Evolutionary conservation across 2,329 filamentous ascomycete genomes (phyloP).

Genomic region (Nigrograna mackinnonii): DNA sequence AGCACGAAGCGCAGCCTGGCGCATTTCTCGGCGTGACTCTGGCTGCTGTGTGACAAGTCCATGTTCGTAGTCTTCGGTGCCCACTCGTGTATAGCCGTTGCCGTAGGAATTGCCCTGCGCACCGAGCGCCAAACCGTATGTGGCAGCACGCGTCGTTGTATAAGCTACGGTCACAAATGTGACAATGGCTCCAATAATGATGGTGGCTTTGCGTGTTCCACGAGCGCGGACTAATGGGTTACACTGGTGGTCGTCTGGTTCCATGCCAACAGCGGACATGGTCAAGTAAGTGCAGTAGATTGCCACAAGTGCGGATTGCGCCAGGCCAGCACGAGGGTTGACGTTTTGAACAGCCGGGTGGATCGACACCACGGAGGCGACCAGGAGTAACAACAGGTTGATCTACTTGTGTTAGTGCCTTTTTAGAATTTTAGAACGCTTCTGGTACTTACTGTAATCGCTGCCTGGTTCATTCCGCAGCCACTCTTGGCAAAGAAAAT

Average conservation of each 20-base stretch:
- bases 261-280: constrained; percentile 98
- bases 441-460: constrained; percentile 69
- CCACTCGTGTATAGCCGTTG: constrained; percentile 59
- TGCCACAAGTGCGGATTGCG: constrained; percentile 96
- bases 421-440: background rate
- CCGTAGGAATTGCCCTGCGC: constrained; percentile 59
- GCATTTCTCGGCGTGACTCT: constrained; percentile 81
- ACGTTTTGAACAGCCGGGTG: constrained; percentile 88
- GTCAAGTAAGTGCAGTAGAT: constrained; percentile 99
- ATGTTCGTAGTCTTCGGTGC: constrained; percentile 77
- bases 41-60: constrained; percentile 88
- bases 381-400: constrained; percentile 83
- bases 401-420: constrained; percentile 48
- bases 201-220: constrained; percentile 85
- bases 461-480: constrained; percentile 95
- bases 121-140: constrained; percentile 79
- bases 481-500: constrained; percentile 83
- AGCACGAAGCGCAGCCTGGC: constrained; percentile 84
- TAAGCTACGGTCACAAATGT: constrained; percentile 98
- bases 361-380: constrained; percentile 81
- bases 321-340: constrained; percentile 90
- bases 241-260: constrained; percentile 91
- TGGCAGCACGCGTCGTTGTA: constrained; percentile 94
- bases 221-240: constrained; percentile 88
- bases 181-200: constrained; percentile 90